Evolutionary conservation across 257 asterid genomes (phyloP), one percentile per base, ranked within the genome.

Genomic region (Solanum sitiens): DNA sequence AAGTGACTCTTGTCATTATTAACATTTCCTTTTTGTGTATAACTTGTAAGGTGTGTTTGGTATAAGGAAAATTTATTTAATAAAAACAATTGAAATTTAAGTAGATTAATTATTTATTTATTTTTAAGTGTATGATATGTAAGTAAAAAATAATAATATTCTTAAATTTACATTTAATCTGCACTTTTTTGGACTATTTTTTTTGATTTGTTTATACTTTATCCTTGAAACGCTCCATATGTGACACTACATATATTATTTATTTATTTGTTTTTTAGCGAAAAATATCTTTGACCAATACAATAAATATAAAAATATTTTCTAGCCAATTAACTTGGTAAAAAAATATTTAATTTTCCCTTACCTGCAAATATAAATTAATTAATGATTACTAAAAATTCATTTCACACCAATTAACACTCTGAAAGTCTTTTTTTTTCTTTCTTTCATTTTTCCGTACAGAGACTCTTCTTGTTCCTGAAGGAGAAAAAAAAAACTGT

Each of bases 1-100:
- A 59, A 20, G 67, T 21, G 13, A 59, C 67, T 59, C 3, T 59
- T 59, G 27, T 8, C 67, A 59, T 20, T 21, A 59, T 59, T 0
- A 59, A 8, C 27, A 59, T 21, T 59, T 59, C 67, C 67, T 59
- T 21, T 21, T 59, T 59, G n/a, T 21, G 27, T 59, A 59, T 21
- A 20, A 59, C 5, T 59, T 59, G 21, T 20, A 59, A 3, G 67
- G 67, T 59, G 67, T 7, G 25, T 59, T 8, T 59, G 67, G 27
- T 2, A 3, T 2, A 20, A 21, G 25, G 67, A 59, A 59, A 8
- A 21, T 21, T 8, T 59, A 59, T 59, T 59, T 44, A 11, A 3
- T 0, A 3, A 4, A 3, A 44, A 11, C 0, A 10, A 10, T 3
- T 44, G 14, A 0, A 11, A 44, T 11, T 1, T 44, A 11, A 44